A percentile compares a stretch with the other conserved stretches of the same genome.
These are phyloP conservation scores for Verticillium nonalfalfae DNA, from an alignment of 2,329 filamentous ascomycete species.

Conservation along the genomic window DNA sequence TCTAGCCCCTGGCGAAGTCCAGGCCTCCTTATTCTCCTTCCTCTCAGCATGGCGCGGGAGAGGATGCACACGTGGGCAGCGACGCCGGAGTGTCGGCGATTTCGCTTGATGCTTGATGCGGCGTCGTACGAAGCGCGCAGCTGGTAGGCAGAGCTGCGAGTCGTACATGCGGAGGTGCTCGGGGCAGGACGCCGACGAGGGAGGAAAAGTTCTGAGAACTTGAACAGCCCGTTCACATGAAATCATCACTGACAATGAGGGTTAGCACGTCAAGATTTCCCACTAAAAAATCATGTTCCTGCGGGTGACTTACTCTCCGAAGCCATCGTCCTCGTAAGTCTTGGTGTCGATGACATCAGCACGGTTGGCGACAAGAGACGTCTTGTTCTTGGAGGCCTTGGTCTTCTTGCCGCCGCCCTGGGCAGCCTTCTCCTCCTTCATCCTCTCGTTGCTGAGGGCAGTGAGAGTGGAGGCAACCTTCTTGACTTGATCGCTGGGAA, in stretches of 20 bases:
- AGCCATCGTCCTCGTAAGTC: conserved; percentile 71
- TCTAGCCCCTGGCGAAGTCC: not conserved
- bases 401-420: conserved; percentile 95
- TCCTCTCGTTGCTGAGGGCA: conserved; percentile 92
- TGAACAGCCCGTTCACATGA: conserved; percentile 52
- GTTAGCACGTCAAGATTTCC: not conserved
- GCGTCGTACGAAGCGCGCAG: not conserved
- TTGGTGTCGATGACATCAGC: conserved; percentile 62
- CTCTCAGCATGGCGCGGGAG: not conserved
- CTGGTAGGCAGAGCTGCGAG: not conserved
- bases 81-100: not conserved
- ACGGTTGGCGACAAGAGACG: conserved; percentile 64
- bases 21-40: not conserved
- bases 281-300: not conserved
- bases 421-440: conserved; percentile 94
- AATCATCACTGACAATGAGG: conserved; percentile 50
- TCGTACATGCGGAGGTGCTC: not conserved
- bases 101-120: not conserved
- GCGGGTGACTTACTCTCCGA: conserved; percentile 69
- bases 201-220: conserved; percentile 9
- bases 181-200: conserved; percentile 4
- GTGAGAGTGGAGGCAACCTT: conserved; percentile 85
- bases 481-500: conserved; percentile 92
- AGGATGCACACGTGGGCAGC: not conserved
- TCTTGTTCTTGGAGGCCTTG: conserved; percentile 95